phyloP scores from a whole-genome alignment of 208 protist genomes.

The Strigomonas culicis region DNA sequence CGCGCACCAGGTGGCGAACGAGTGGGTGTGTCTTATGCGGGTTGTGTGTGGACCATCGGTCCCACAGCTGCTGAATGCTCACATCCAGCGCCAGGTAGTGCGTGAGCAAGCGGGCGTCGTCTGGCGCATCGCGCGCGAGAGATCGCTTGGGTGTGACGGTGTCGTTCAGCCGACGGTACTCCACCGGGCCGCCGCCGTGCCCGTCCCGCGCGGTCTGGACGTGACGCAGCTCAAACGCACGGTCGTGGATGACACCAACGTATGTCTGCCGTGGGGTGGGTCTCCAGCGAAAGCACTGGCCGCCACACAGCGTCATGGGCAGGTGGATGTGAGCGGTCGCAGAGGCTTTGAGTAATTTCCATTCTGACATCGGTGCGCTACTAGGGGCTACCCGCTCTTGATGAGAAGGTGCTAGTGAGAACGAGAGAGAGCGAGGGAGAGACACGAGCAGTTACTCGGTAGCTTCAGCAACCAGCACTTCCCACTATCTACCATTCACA shows the following conservation, averaged over 20 bases:
- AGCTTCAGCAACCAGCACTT: no score
- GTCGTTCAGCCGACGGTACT: constrained; percentile 13
- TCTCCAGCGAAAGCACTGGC: constrained; percentile 79
- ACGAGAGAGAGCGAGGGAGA: no score
- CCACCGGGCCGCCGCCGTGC: not conserved
- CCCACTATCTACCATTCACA: constrained; percentile 25
- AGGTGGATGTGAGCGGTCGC: constrained; percentile 30
- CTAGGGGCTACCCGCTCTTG: no score
- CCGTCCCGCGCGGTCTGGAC: not conserved
- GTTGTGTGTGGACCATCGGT: constrained; percentile 48
- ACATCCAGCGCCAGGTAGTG: constrained; percentile 70
- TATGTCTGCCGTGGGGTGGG: constrained; percentile 37
- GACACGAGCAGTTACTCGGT: no score
- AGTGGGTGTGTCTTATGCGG: constrained; percentile 46
- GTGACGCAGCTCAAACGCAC: constrained; percentile 49
- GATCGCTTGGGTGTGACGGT: not conserved
- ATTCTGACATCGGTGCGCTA: constrained; percentile 13
- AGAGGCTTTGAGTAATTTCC: constrained; percentile 33
- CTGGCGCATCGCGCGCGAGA: not conserved
- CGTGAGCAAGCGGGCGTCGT: constrained; percentile 35
- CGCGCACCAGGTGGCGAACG: constrained; percentile 24
- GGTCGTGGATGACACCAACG: constrained; percentile 37
- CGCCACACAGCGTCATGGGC: constrained; percentile 53
- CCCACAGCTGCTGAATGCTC: constrained; percentile 47
- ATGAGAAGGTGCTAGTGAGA: no score